Conservation (phyloP, 1,284 basidiomycete genomes). For the Anthracocystis walkeri region DNA sequence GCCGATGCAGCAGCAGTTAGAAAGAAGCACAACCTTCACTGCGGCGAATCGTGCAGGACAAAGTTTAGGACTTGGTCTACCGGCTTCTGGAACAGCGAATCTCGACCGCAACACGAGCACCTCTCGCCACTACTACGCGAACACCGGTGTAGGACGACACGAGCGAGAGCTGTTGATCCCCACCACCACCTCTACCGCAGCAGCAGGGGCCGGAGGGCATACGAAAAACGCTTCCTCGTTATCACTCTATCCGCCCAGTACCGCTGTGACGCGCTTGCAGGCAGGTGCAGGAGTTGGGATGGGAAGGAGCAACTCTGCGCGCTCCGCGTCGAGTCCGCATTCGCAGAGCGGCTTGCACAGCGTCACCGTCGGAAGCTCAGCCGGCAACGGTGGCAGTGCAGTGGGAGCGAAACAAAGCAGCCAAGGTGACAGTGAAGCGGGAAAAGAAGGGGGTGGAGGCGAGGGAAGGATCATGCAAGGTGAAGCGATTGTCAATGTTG, state of each 20-base stretch:
- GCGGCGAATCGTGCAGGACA: conserved; percentile 7
- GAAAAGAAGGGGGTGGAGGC: not conserved
- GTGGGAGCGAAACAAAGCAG: not conserved
- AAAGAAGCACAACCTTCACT: conserved; percentile 19
- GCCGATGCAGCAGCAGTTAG: conserved; percentile 23
- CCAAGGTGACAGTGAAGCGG: not conserved
- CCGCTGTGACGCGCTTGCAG: not conserved
- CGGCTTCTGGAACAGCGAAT: not conserved
- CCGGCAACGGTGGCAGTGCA: not conserved
- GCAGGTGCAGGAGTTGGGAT: not conserved
- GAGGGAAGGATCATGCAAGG: conserved; percentile 21
- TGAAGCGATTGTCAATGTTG: conserved; percentile 31
- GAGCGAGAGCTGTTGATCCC: conserved; percentile 39
- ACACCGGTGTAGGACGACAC: conserved; percentile 24
- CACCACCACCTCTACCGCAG: not conserved
- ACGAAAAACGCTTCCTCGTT: conserved; percentile 33
- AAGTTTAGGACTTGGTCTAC: not conserved
- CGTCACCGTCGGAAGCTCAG: no score
- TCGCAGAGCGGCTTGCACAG: not conserved
- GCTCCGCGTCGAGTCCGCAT: not conserved
- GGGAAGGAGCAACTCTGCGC: conserved; percentile 31
- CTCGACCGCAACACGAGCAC: conserved; percentile 50
- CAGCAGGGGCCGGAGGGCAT: conserved; percentile 4
- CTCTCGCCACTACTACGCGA: conserved; percentile 53
- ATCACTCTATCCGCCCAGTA: conserved; percentile 17